Conservation (phyloP, 2,329 filamentous ascomycete species). For the Scleromitrula shiraiana region DNA sequence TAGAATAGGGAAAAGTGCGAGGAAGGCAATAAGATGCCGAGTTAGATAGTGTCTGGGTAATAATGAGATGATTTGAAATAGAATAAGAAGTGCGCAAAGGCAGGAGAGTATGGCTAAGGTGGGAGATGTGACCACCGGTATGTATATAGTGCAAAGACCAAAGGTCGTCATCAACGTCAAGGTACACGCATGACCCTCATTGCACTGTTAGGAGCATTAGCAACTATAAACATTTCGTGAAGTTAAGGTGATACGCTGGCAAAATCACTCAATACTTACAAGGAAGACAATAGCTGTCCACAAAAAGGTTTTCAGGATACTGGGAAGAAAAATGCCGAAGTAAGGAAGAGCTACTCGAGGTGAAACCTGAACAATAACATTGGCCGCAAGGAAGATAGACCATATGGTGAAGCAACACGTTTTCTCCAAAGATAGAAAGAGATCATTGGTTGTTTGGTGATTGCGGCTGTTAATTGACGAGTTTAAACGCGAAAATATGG, state of each 20-base stretch:
- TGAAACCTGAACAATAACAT: slow-evolving; percentile 5
- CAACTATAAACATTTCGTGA: not conserved
- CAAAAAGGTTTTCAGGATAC: not conserved
- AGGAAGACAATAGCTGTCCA: slow-evolving; percentile 2
- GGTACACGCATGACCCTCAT: slow-evolving; percentile 3
- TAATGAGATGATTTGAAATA: not conserved
- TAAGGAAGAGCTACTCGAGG: not conserved
- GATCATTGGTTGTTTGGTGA: not conserved
- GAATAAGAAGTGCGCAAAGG: slow-evolving; percentile 2
- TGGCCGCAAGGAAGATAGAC: slow-evolving; percentile 5
- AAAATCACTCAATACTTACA: not conserved
- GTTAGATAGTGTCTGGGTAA: not conserved
- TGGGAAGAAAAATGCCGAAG: not conserved
- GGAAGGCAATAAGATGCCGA: not conserved
- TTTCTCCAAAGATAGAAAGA: not conserved
- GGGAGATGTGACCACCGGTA: not conserved
- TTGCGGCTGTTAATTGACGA: not conserved
- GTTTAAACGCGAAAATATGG: not conserved
- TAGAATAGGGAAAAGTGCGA: not conserved
- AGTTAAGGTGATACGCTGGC: too few relatives aligned
- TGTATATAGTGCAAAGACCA: slow-evolving; percentile 6
- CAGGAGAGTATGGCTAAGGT: not conserved
- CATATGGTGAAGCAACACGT: slow-evolving; percentile 11
- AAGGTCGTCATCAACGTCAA: slow-evolving; percentile 5
- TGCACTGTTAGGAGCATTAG: not conserved